Conservation (phyloP, 257 asterid species). For the Solanum sitiens region DNA sequence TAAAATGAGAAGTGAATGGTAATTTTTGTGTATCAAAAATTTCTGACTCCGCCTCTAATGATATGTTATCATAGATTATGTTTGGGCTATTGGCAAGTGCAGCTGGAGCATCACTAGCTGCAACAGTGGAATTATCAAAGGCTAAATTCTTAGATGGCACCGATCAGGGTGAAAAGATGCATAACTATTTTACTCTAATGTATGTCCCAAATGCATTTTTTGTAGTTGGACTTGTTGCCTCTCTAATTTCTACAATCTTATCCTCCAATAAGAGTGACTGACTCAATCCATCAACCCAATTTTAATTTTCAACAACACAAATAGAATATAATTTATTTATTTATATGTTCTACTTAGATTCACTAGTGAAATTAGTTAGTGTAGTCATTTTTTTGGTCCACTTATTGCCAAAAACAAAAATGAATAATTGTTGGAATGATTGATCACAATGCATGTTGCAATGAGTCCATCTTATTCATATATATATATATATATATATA, state of each 20-base stretch:
- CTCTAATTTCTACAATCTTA: not conserved
- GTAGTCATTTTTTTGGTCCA: too few relatives aligned
- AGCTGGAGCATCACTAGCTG: constrained; percentile 5
- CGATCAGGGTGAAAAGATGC: not conserved
- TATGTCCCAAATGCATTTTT: not conserved
- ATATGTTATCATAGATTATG: not conserved
- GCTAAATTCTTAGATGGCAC: not conserved
- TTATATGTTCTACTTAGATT: too few relatives aligned
- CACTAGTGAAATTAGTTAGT: too few relatives aligned
- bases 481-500: too few relatives aligned
- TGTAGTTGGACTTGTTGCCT: not conserved
- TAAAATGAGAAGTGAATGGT: not conserved
- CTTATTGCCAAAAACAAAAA: too few relatives aligned
- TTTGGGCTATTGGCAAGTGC: not conserved
- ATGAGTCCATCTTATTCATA: not conserved
- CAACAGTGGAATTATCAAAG: not conserved
- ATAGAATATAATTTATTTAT: too few relatives aligned
- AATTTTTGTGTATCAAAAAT: not conserved
- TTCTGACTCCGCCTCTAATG: not conserved
- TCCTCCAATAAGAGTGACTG: not conserved
- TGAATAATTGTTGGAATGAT: not conserved
- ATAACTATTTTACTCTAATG: not conserved
- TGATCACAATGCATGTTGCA: not conserved
- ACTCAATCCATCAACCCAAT: too few relatives aligned
- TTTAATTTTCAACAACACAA: too few relatives aligned